phyloP scores from a whole-genome alignment of 306 rosid genomes.

The Betula pendula region DNA sequence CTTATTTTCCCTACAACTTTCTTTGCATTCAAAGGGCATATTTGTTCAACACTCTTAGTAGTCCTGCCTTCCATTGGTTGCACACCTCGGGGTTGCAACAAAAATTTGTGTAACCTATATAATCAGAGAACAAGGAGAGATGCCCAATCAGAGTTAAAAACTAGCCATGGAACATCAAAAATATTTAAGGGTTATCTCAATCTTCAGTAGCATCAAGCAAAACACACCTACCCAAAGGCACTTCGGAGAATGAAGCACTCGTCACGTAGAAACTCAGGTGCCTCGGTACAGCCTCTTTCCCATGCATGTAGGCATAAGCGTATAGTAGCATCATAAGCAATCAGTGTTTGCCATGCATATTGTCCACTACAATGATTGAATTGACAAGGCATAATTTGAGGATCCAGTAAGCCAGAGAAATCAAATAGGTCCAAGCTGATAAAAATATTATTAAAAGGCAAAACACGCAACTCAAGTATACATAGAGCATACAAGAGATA shows the following conservation, averaged over 20 bases:
- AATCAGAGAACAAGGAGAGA: slow-evolving; percentile 21
- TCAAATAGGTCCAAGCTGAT: background rate
- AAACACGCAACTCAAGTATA: too few species aligned
- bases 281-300: slow-evolving; percentile 89
- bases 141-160: slow-evolving; percentile 13
- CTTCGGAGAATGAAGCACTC: slow-evolving; percentile 79
- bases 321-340: slow-evolving; percentile 91
- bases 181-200: background rate
- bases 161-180: slow-evolving; percentile 14
- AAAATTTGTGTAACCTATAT: slow-evolving; percentile 69
- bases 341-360: slow-evolving; percentile 87
- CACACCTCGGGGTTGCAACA: slow-evolving; percentile 72
- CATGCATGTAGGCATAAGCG: slow-evolving; percentile 93
- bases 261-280: slow-evolving; percentile 79
- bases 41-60: slow-evolving; percentile 58
- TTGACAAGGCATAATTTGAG: slow-evolving; percentile 25
- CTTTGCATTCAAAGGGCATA: slow-evolving; percentile 53
- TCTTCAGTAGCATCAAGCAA: slow-evolving; percentile 14
- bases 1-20: slow-evolving; percentile 84
- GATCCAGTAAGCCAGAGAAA: background rate
- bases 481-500: too few species aligned
- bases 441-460: too few species aligned
- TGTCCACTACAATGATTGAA: slow-evolving; percentile 68
- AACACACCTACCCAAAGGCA: slow-evolving; percentile 80
- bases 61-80: slow-evolving; percentile 55